Evolutionary conservation across 225 moss, liverwort and hornwort species (phyloP).

Genomic region (Neckera pumila): DNA sequence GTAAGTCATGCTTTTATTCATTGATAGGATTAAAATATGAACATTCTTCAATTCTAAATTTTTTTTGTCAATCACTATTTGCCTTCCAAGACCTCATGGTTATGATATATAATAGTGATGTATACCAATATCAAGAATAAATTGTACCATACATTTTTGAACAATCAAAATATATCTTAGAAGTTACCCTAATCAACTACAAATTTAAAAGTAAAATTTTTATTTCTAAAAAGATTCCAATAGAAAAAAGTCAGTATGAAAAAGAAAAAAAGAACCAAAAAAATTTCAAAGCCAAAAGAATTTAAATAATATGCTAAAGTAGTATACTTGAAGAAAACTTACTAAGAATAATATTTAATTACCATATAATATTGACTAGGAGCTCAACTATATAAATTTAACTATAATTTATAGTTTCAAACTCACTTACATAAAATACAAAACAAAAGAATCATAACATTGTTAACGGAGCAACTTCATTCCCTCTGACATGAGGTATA

Average conservation of each 20-base stretch:
- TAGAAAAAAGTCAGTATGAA: neutral
- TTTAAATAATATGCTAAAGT: no score
- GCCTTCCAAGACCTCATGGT: neutral
- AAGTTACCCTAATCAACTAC: neutral
- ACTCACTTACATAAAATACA: neutral
- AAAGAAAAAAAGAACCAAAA: neutral
- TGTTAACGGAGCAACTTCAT: no score
- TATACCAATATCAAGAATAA: neutral
- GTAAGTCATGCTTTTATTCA: no score
- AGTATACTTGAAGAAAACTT: neutral
- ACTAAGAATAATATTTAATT: neutral
- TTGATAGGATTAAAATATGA: no score
- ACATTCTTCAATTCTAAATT: no score
- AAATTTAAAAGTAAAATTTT: no score
- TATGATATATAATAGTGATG: no score
- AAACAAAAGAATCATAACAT: neutral
- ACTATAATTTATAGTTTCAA: neutral
- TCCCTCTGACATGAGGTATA: no score
- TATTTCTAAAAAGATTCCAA: no score
- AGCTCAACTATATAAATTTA: no score
- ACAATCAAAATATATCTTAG: neutral
- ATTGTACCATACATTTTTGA: neutral
- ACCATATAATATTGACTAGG: no score
- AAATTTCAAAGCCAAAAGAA: neutral
- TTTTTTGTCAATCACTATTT: neutral